These are phyloP conservation scores for Kodamaea kaohsiungensis DNA, from an alignment of 805 yeast species.

Conservation along the genomic window DNA sequence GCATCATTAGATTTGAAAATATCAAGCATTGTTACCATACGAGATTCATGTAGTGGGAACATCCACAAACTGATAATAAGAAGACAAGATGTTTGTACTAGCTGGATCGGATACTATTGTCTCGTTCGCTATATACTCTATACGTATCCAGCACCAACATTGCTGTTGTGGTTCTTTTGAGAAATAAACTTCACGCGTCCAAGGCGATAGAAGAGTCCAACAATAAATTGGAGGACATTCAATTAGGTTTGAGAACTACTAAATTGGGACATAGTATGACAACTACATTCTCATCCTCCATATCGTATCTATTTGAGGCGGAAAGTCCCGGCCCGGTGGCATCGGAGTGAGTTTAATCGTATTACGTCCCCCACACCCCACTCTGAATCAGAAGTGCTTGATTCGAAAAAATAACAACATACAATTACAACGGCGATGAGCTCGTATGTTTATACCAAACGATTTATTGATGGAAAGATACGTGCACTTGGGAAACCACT, in stretches of 20 bases:
- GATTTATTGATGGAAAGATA: constrained; percentile 35
- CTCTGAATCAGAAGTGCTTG: too few relatives aligned
- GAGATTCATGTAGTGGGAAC: background rate
- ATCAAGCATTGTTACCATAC: background rate
- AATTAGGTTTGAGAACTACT: background rate
- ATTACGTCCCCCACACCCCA: too few relatives aligned
- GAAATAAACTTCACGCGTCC: background rate
- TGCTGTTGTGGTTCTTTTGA: background rate
- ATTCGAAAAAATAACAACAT: background rate
- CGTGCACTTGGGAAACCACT: constrained; percentile 31
- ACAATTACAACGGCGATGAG: background rate
- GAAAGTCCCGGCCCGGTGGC: too few relatives aligned
- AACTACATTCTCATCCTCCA: background rate
- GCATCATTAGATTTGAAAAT: background rate
- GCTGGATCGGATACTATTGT: too few relatives aligned
- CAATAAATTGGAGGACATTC: background rate
- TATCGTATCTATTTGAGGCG: background rate
- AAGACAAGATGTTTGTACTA: background rate
- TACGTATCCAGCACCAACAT: too few relatives aligned
- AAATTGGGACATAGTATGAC: background rate
- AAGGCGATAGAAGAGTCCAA: background rate
- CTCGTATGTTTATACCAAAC: constrained; percentile 32
- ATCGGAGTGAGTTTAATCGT: too few relatives aligned
- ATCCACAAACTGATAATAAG: background rate
- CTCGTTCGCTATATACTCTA: too few relatives aligned